Base-by-base conservation (phyloP, 345 rosid species). In the Lenwebbia sp. region DNA sequence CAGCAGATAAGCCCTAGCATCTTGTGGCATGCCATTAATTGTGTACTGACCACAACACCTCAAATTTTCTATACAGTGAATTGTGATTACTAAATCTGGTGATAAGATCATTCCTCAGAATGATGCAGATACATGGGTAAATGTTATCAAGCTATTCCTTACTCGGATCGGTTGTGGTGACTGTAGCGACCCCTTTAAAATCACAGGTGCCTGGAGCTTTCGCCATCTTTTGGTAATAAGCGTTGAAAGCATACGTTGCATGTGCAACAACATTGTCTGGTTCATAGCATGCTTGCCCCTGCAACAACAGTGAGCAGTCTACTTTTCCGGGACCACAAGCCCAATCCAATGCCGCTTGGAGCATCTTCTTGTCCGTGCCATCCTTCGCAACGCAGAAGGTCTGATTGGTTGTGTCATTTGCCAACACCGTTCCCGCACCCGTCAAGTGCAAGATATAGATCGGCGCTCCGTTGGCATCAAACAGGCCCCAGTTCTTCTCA, bases 241-340 rank as follows among this genome's bases (percentile, higher is more conserved):
- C 89, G 89, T 98, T 93, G 92, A 95, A 98, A 88, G 99, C 99
- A 86, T 93, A 98, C 5, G 93, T 93, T 5, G 96, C 90, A 90
- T 98, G 99, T 13, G 95, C 86, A 85, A 92, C 89, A 82, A 95
- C 98, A 85, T 93, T 92, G 81, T 98, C 91, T 0, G 99, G 99
- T 83, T 95, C 95, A 85, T 98, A 95, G 60, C 99, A 98, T 3
- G 92, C 88, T 82, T 94, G 95, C 52, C 98, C 98, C 90, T 94
- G 99, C 91, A 94, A 88, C 88, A 98, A 55, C 14, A 87, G 87
- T 0, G 98, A 92, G 91, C 99, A 98, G 85, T 97, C 94, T n/a
- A 94, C 98, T 89, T 92, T 96, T 83, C 99, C 99, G 1, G 99
- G 97, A n/a, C 99, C 99, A 65, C 99, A 97, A 82, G 99, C 99